Base-by-base conservation (phyloP, 257 asterid genomes). In the Jasminum sambac region DNA sequence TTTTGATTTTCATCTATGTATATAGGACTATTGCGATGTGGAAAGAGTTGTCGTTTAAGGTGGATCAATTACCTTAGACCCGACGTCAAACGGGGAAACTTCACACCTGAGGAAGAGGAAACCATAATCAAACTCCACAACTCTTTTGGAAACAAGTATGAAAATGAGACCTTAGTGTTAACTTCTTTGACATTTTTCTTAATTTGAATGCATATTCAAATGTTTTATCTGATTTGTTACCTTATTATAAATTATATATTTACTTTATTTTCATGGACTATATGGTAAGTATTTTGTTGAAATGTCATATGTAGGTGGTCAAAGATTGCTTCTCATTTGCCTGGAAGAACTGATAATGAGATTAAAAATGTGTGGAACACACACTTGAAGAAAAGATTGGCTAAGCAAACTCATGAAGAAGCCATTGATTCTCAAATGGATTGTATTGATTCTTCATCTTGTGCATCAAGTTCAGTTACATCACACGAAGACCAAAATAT, bases 321-420 rank as follows among this genome's bases (percentile, higher is more conserved):
- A 2, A 86, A 80, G 70, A 91, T 91, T 63, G 96, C 97, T 8
- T 80, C 95, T 7, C 63, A 75, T 66, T 69, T 91, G 64, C 95
- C 95, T 0, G 96, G 97, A 75, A 85, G 97, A 78, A 91, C 97
- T 0, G 97, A 91, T 59, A 91, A 91, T 1, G 97, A 91, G 86
- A 86, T 91, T 8, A 91, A 91, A 72, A 91, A 91, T 14, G 86
- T 87, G 25, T 91, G 97, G 97, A 87, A 91, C 62, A 89, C 96
- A 0, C 81, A 83, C 60, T 73, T 91, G 55, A 91, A 89, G 89
- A 91, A 89, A 65, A 81, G 73, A 66, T 24, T 75, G 12, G 46
- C 40, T 0, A 36, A 13, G n/a, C 73, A 50, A 59, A 46, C 62
- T 46, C n/a, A n/a, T n/a, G n/a, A n/a, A n/a, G 75, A 30, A 64